Percentiles rank a stretch among this genome's conserved stretches.
Conservation (phyloP, 1,284 basidiomycete species). For the Trichosporon asahii region DNA sequence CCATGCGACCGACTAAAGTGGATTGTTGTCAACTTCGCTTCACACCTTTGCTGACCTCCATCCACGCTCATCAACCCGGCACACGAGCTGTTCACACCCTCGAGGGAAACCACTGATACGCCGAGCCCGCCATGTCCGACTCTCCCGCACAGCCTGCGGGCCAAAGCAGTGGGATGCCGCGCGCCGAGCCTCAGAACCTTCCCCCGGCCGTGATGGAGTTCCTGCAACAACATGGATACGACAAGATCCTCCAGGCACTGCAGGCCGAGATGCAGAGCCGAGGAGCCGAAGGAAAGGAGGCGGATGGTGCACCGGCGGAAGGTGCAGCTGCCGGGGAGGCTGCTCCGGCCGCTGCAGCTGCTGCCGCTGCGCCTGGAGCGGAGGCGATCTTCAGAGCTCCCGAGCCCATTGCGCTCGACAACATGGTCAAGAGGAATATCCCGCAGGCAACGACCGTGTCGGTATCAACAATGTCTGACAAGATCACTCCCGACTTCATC, state of each 20-base stretch:
- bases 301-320: constrained; percentile 34
- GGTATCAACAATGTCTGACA: constrained; percentile 44
- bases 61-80: constrained; percentile 15
- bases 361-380: constrained; percentile 33
- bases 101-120: not conserved
- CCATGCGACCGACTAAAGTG: not conserved
- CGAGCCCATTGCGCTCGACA: constrained; percentile 41
- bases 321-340: constrained; percentile 28
- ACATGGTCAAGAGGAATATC: constrained; percentile 50
- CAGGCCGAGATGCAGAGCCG: constrained; percentile 61
- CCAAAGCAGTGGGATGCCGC: constrained; percentile 19
- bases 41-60: not conserved
- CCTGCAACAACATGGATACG: constrained; percentile 74
- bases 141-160: constrained; percentile 29
- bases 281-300: constrained; percentile 57
- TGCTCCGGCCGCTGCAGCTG: constrained; percentile 40
- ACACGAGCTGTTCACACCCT: not conserved
- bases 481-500: constrained; percentile 49
- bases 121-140: constrained; percentile 32
- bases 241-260: constrained; percentile 69
- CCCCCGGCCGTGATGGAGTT: constrained; percentile 73
- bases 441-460: constrained; percentile 55
- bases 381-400: constrained; percentile 47
- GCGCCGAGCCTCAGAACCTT: constrained; percentile 35
- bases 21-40: not conserved